Base-by-base conservation (phyloP, 2,329 filamentous ascomycete species). In the Epichloe sylvatica region DNA sequence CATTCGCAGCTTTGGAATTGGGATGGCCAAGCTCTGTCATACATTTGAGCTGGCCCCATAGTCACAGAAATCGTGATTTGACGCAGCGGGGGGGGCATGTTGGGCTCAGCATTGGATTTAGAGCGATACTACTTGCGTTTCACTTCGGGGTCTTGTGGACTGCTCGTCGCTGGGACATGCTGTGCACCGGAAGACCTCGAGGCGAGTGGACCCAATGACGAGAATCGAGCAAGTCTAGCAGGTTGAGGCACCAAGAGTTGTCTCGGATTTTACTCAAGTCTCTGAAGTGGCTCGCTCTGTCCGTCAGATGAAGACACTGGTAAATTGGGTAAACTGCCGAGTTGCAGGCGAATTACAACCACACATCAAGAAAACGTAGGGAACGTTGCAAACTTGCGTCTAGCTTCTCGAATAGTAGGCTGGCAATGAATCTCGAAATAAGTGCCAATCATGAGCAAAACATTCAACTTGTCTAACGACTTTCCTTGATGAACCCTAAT, bases 1-100 rank as follows among this genome's bases (percentile, higher is more conserved):
- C 76, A 3, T 63, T 91, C 7, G 87, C 86, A 8, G 78, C 76
- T 1, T 57, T 88, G 12, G 86, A 90, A 50, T 62, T 81, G n/a
- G 72, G 67, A 21, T 56, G 74, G 35, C 64, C 71, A 4, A 45
- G 15, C n/a, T 49, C 49, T 23, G 25, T 57, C 40, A 41, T 44
- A 52, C 19, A 37, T 30, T 8, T 37, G 17, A 35, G 46, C 34
- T 41, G 49, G 42, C 36, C 30, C 39, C 35, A 25, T 12, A 21
- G 6, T 42, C 41, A 36, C 2, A 23, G 45, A 41, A 38, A 11
- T 8, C 9, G 13, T n/a, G 25, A 34, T 12, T 4, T 6, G 5
- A n/a, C 23, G 17, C 44, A 33, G 15, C 15, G 43, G 11, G 11
- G 11, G 6, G 21, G 11, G 36, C 51, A 46, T 23, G 53, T 11